A percentile compares a stretch with the other conserved stretches of the same genome.
phyloP scores from a whole-genome alignment of 768 basidiomycete genomes.

The Rhodotorula toruloides region DNA sequence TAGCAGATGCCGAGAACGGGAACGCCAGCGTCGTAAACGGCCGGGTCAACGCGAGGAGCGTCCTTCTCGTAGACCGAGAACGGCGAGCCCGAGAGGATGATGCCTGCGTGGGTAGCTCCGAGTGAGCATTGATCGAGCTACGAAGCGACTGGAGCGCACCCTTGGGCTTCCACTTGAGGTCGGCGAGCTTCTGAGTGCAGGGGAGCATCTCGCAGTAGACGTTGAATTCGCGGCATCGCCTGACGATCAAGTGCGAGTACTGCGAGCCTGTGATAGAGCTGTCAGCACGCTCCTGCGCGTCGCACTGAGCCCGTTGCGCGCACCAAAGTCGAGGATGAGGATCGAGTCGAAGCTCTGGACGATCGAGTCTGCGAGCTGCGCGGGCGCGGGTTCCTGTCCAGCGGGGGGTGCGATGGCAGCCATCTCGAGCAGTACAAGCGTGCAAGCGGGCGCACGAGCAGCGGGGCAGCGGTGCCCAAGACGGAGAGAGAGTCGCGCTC shows the following conservation, averaged over 20 bases:
- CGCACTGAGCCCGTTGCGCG: constrained; percentile 45
- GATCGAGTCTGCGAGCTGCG: constrained; percentile 51
- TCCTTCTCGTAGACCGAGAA: constrained; percentile 94
- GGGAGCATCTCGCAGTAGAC: constrained; percentile 98
- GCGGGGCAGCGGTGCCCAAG: not conserved
- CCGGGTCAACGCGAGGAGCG: constrained; percentile 89
- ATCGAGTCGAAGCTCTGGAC: constrained; percentile 94
- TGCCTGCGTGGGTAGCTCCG: constrained; percentile 53
- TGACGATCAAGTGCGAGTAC: constrained; percentile 78
- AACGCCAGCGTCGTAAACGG: constrained; percentile 71
- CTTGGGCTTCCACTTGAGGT: constrained; percentile 88
- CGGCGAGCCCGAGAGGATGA: constrained; percentile 95
- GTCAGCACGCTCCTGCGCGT: not conserved
- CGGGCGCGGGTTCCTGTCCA: not conserved
- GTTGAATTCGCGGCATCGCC: constrained; percentile 93
- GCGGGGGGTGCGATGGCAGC: constrained; percentile 4
- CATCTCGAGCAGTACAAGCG: not conserved
- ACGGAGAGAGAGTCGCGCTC: not conserved
- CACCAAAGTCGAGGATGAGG: constrained; percentile 96
- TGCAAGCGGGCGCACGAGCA: too few relatives aligned
- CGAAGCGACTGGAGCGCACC: constrained; percentile 52
- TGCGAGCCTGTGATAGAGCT: constrained; percentile 20
- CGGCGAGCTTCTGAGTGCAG: constrained; percentile 82
- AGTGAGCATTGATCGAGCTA: not conserved
- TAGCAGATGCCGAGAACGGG: constrained; percentile 97